These are phyloP conservation scores for Aspergillus ustus DNA, from an alignment of 2,329 filamentous ascomycete species.

Conservation along the genomic window DNA sequence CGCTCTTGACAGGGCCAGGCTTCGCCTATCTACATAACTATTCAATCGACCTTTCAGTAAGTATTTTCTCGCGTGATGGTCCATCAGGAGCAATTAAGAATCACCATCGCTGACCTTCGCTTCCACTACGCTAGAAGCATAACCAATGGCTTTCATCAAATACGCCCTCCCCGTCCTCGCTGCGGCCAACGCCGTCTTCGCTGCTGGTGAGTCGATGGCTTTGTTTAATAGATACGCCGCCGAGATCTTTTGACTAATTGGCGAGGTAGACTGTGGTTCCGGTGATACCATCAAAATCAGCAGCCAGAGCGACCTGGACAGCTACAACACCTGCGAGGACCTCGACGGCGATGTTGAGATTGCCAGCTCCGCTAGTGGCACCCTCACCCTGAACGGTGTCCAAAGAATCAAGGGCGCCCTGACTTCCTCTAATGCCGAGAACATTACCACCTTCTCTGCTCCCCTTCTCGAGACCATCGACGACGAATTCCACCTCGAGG, in stretches of 20 bases:
- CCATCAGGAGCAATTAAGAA: background rate
- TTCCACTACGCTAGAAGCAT: slow-evolving; percentile 1
- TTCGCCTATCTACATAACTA: slow-evolving; percentile 19
- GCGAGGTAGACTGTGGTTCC: slow-evolving; percentile 25
- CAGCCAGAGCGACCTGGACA: slow-evolving; percentile 67
- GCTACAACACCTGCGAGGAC: slow-evolving; percentile 68
- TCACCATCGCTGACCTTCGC: slow-evolving; percentile 3
- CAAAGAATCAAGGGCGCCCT: slow-evolving; percentile 64
- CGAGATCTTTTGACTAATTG: slow-evolving; percentile 12
- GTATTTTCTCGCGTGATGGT: background rate
- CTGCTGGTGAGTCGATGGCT: slow-evolving; percentile 41
- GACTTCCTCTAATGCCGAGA: slow-evolving; percentile 57
- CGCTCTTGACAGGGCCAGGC: slow-evolving; percentile 19
- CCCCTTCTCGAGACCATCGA: slow-evolving; percentile 67
- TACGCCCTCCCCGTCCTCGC: slow-evolving; percentile 62
- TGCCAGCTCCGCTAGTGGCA: slow-evolving; percentile 58
- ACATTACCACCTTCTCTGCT: slow-evolving; percentile 68
- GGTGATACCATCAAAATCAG: slow-evolving; percentile 52
- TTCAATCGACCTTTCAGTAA: slow-evolving; percentile 4
- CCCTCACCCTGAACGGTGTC: slow-evolving; percentile 66
- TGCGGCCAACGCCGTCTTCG: slow-evolving; percentile 56
- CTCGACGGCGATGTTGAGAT: slow-evolving; percentile 72
- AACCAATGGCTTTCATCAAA: slow-evolving; percentile 58
- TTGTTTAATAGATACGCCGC: background rate
- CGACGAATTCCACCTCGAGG: slow-evolving; percentile 70